phyloP scores from a whole-genome alignment of 352 stramenopile species.

The Pythium myriotylum region DNA sequence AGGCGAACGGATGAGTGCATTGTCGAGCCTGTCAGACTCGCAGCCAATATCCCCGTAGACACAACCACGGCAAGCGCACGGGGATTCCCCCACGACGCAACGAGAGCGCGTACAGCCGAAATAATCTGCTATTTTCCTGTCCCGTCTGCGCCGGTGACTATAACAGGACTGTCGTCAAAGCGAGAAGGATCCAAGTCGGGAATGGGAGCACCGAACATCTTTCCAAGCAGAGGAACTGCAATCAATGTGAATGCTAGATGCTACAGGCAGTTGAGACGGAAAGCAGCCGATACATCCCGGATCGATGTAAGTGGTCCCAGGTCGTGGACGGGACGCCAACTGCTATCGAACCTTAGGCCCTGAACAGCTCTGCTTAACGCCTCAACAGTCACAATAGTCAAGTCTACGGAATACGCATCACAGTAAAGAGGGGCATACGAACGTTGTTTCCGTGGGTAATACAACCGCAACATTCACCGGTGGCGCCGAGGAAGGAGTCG shows the following conservation, averaged over 20 bases:
- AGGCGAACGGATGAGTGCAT: slow-evolving; percentile 19
- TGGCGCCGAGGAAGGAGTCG: no score
- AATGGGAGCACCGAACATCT: not conserved
- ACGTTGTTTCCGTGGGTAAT: no score
- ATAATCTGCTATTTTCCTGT: slow-evolving; percentile 22
- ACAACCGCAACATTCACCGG: no score
- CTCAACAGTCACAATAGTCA: no score
- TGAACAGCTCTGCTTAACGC: no score
- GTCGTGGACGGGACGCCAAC: no score
- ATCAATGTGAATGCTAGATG: slow-evolving; percentile 4
- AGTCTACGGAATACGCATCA: no score
- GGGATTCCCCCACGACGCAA: not conserved
- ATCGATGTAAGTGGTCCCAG: slow-evolving; percentile 18
- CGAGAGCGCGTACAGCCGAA: slow-evolving; percentile 2
- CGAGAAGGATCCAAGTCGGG: no score
- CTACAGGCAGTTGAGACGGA: not conserved
- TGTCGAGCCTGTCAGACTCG: slow-evolving; percentile 17
- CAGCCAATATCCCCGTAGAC: slow-evolving; percentile 17
- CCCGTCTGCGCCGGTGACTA: not conserved
- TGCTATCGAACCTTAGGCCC: no score
- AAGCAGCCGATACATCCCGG: not conserved
- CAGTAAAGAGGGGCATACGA: no score
- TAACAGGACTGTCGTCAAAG: no score
- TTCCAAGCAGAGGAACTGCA: slow-evolving; percentile 2
- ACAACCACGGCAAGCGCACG: slow-evolving; percentile 1